phyloP scores from a whole-genome alignment of 2,329 filamentous ascomycete species.

The Aspergillus tubingensis region DNA sequence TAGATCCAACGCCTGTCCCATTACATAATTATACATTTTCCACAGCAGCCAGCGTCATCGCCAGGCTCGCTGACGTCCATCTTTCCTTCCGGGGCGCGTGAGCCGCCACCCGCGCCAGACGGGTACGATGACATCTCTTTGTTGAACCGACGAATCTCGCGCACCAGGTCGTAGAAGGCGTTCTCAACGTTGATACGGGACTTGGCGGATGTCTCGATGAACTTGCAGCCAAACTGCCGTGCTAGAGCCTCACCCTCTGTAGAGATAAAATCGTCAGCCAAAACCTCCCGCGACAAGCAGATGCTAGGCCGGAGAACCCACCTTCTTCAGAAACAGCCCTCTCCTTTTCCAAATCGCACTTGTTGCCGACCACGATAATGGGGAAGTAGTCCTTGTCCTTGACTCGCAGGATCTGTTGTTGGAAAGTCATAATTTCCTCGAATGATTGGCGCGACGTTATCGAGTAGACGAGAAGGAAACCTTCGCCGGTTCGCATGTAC shows the following conservation, averaged over 20 bases:
- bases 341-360: conserved; percentile 95
- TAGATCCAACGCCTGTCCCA: conserved; percentile 22
- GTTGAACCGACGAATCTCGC: conserved; percentile 97
- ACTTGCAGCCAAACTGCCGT: conserved; percentile 89
- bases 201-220: conserved; percentile 98
- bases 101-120: conserved; percentile 64
- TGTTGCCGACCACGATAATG: conserved; percentile 98
- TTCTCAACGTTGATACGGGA: conserved; percentile 98
- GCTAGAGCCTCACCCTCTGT: conserved; percentile 88
- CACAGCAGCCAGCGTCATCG: conserved; percentile 70
- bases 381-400: conserved; percentile 99
- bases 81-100: conserved; percentile 63
- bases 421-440: conserved; percentile 97
- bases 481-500: conserved; percentile 99
- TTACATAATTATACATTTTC: conserved; percentile 81
- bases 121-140: conserved; percentile 93
- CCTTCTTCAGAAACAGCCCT: conserved; percentile 90
- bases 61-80: conserved; percentile 70
- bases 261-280: conserved; percentile 15
- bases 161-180: conserved; percentile 97
- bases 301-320: conserved; percentile 48
- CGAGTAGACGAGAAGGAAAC: conserved; percentile 95
- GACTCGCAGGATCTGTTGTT: conserved; percentile 96
- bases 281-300: background rate
- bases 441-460: conserved; percentile 97